These are phyloP conservation scores for Lactifluus hygrophoroides DNA, from an alignment of 768 basidiomycete species.

Conservation along the genomic window DNA sequence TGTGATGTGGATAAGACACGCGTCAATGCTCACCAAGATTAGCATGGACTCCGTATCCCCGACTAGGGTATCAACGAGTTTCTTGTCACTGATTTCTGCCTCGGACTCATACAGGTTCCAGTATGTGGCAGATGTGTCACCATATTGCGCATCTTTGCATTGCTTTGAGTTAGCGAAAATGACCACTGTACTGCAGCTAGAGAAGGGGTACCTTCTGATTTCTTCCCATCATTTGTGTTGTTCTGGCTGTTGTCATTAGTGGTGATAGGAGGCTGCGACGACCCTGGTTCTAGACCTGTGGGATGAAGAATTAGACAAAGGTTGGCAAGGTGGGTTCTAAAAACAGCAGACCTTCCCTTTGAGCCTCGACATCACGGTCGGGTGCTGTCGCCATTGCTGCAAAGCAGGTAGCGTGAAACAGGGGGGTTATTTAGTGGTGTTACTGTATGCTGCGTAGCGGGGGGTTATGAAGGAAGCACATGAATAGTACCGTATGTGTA, in stretches of 20 bases:
- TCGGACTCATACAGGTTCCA: constrained; percentile 17
- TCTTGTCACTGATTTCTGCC: constrained; percentile 9
- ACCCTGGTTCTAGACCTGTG: neutral
- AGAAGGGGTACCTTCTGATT: neutral
- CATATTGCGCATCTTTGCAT: neutral
- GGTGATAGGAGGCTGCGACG: neutral
- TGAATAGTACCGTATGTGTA: too few species aligned
- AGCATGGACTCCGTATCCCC: constrained; percentile 18
- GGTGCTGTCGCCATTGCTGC: neutral
- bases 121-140: constrained; percentile 11
- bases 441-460: neutral
- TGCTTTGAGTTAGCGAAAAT: neutral
- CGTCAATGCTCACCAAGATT: constrained; percentile 10
- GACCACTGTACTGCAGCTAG: neutral
- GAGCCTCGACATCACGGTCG: neutral
- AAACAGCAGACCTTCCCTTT: neutral
- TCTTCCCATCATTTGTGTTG: neutral
- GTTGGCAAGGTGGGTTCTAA: neutral
- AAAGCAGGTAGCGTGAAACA: neutral
- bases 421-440: neutral
- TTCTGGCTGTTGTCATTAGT: neutral
- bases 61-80: constrained; percentile 10
- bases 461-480: too few species aligned
- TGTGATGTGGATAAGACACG: neutral
- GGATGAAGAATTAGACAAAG: neutral